Conservation (phyloP, 225 moss, liverwort and hornwort genomes). For the Thuidium tamariscinum region DNA sequence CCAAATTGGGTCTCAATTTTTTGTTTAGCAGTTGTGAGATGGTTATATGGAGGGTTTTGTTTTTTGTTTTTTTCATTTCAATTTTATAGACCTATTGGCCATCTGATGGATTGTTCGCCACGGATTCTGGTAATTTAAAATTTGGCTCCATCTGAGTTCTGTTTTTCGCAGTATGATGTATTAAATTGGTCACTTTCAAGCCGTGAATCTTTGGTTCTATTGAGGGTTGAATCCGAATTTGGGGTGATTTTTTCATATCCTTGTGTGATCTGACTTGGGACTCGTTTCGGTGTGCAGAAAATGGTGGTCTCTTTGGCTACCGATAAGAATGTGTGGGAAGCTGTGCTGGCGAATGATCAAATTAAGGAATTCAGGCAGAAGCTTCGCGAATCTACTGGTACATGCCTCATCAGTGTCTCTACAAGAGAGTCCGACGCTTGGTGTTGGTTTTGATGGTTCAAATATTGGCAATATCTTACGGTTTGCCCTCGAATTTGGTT, state of each 20-base stretch:
- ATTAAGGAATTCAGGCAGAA: constrained; percentile 83
- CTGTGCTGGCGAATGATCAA: constrained; percentile 79
- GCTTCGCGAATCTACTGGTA: constrained; percentile 51
- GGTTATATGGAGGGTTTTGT: neutral
- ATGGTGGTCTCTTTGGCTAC: constrained; percentile 86
- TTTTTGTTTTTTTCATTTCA: too few relatives aligned
- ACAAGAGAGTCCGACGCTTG: too few relatives aligned
- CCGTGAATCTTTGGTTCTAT: neutral
- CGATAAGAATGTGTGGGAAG: constrained; percentile 85
- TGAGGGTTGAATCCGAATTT: neutral
- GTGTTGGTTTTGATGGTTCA: neutral
- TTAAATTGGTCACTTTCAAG: neutral
- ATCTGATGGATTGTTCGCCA: neutral
- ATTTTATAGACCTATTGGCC: neutral
- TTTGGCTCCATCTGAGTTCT: neutral
- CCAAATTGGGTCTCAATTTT: neutral
- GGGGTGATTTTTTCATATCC: neutral
- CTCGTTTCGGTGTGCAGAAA: constrained; percentile 16
- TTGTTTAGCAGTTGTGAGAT: neutral
- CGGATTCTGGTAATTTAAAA: neutral
- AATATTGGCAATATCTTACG: neutral
- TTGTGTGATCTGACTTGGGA: neutral
- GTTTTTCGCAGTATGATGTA: neutral
- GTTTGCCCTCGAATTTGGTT: neutral
- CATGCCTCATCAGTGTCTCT: neutral